Evolutionary conservation across 2,329 filamentous ascomycete genomes (phyloP).

Genomic region (Metarhizium humberi): DNA sequence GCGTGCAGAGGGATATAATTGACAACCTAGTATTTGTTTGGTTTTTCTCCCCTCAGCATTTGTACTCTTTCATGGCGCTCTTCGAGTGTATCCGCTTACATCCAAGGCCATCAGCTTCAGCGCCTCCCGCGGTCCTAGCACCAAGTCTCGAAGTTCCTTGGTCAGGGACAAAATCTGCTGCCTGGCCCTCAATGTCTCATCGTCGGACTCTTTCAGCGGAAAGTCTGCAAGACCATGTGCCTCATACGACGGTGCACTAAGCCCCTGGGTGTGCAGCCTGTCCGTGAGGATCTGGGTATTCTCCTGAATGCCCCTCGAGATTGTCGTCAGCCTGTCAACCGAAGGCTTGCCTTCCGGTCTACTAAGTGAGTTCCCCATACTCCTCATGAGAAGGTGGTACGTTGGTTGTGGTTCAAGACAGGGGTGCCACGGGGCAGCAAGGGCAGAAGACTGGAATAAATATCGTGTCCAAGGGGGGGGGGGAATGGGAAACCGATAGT

Average conservation of each 20-base stretch:
- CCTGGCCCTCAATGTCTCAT: constrained; percentile 8
- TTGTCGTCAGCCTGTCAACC: constrained; percentile 8
- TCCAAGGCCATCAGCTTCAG: constrained; percentile 18
- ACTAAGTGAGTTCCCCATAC: constrained; percentile 2
- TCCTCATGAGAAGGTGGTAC: background rate
- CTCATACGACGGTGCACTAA: constrained; percentile 12
- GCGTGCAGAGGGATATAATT: constrained; percentile 20
- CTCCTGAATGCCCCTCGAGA: constrained; percentile 11
- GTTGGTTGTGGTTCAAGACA: background rate
- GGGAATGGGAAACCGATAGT: too few relatives aligned
- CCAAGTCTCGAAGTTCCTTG: constrained; percentile 13
- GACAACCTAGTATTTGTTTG: constrained; percentile 10
- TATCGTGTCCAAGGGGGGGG: too few relatives aligned
- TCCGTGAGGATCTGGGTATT: constrained; percentile 11
- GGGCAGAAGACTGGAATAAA: too few relatives aligned
- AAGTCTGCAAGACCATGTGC: constrained; percentile 12
- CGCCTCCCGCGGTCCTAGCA: constrained; percentile 12
- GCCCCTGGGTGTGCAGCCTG: constrained; percentile 9
- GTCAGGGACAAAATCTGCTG: constrained; percentile 13
- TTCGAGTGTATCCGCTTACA: constrained; percentile 9
- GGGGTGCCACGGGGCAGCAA: background rate
- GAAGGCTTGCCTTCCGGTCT: constrained; percentile 2
- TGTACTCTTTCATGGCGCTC: too few relatives aligned
- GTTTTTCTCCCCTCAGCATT: background rate
- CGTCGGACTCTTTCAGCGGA: constrained; percentile 4